Conservation (phyloP, 352 stramenopile species). For the Phytophthora melonis region DNA sequence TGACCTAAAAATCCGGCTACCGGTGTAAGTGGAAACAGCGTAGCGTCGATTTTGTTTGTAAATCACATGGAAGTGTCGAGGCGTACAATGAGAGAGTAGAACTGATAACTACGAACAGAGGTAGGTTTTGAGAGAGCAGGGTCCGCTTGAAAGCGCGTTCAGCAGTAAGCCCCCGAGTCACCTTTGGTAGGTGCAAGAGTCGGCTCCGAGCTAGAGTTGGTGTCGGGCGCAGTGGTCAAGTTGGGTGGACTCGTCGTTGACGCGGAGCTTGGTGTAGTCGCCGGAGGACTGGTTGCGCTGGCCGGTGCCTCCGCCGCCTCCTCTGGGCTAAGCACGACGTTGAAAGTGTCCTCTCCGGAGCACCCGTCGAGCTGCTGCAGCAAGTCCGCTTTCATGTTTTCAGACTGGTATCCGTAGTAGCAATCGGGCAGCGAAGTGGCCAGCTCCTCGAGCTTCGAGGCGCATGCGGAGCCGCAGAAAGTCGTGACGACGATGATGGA, state of each 20-base stretch:
- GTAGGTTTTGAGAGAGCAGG: conserved; percentile 6
- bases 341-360: conserved; percentile 8
- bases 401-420: conserved; percentile 30
- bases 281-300: conserved; percentile 3
- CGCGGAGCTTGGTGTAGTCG: conserved; percentile 10
- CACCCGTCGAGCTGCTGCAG: conserved; percentile 22
- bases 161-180: conserved; percentile 21
- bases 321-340: conserved; percentile 11
- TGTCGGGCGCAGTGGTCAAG: conserved; percentile 4
- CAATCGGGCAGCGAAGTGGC: conserved; percentile 28
- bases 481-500: conserved; percentile 21
- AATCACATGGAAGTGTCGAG: conserved; percentile 2
- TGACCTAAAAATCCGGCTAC: too few species aligned
- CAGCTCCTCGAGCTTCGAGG: conserved; percentile 27
- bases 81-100: background rate
- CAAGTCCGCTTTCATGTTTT: conserved; percentile 26
- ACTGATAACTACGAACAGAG: background rate
- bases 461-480: conserved; percentile 17
- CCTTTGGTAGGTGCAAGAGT: conserved; percentile 21
- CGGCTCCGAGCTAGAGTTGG: conserved; percentile 23
- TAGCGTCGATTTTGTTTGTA: conserved; percentile 5
- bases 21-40: background rate
- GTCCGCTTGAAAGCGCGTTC: conserved; percentile 1
- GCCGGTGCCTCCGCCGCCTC: conserved; percentile 12
- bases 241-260: conserved; percentile 12